These are phyloP conservation scores for Gossypium herbaceum DNA, from an alignment of 345 rosid species.

Conservation along the genomic window DNA sequence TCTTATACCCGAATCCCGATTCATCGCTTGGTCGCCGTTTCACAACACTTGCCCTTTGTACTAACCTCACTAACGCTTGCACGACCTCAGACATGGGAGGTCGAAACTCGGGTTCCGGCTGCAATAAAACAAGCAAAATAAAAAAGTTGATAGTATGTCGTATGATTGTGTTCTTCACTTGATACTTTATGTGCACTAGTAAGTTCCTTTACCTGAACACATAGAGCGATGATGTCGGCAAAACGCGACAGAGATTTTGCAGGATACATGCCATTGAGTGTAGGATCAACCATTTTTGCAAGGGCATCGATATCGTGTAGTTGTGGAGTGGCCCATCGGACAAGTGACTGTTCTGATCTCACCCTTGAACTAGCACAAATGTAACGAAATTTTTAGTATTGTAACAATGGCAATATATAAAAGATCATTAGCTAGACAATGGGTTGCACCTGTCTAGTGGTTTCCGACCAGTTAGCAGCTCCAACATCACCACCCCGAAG, in stretches of 20 bases:
- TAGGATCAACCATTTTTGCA: slow-evolving; percentile 96
- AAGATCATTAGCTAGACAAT: neutral
- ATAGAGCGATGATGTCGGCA: slow-evolving; percentile 91
- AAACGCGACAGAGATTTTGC: slow-evolving; percentile 97
- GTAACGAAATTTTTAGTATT: neutral
- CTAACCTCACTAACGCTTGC: slow-evolving; percentile 84
- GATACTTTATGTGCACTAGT: neutral
- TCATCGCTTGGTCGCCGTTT: slow-evolving; percentile 88
- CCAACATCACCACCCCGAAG: slow-evolving; percentile 98
- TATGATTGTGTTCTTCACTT: neutral
- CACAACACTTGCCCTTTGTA: slow-evolving; percentile 85
- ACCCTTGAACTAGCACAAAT: slow-evolving; percentile 63
- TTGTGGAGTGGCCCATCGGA: slow-evolving; percentile 99
- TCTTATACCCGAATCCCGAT: slow-evolving; percentile 69
- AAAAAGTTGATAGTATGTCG: neutral
- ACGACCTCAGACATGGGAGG: slow-evolving; percentile 99
- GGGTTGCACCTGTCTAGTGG: slow-evolving; percentile 89
- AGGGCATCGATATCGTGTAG: slow-evolving; percentile 94
- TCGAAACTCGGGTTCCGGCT: slow-evolving; percentile 99
- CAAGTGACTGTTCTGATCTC: slow-evolving; percentile 93
- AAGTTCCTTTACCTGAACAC: slow-evolving; percentile 75
- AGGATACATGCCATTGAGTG: slow-evolving; percentile 94
- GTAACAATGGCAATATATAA: neutral
- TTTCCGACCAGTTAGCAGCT: slow-evolving; percentile 92
- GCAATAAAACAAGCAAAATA: neutral